A percentile compares a stretch with the other conserved stretches of the same genome.
Evolutionary conservation across 805 yeast genomes (phyloP).

Genomic region (Henningerozyma blattae): DNA sequence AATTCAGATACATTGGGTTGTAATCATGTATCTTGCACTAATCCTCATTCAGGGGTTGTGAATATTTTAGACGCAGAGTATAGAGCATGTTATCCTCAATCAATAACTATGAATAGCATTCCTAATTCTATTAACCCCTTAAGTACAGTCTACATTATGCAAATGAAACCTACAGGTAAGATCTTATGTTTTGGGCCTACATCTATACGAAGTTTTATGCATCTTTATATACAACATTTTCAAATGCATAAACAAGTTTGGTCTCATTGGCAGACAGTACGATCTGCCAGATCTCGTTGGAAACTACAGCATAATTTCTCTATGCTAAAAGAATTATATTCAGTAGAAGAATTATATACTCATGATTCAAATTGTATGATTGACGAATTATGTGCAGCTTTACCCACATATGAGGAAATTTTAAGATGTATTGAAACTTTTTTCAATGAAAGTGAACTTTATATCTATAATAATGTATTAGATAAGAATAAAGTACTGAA

Average conservation of each 20-base stretch:
- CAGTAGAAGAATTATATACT: conserved; percentile 3
- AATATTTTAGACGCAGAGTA: too few relatives aligned
- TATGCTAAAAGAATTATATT: conserved; percentile 10
- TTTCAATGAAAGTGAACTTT: conserved; percentile 9
- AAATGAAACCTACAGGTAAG: conserved; percentile 14
- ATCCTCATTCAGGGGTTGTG: too few relatives aligned
- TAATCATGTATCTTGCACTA: too few relatives aligned
- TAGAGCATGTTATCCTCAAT: neutral
- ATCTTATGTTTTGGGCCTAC: conserved; percentile 22
- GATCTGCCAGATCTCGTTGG: conserved; percentile 15
- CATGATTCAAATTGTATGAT: conserved; percentile 1
- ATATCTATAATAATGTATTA: conserved; percentile 5
- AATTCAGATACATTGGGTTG: too few relatives aligned
- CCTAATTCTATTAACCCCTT: conserved; percentile 1
- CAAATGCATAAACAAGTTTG: too few relatives aligned
- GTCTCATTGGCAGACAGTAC: conserved; percentile 14
- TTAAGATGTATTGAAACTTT: conserved; percentile 5
- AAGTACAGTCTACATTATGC: conserved; percentile 9
- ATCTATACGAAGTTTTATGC: conserved; percentile 11
- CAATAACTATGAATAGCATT: too few relatives aligned
- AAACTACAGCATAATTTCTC: conserved; percentile 8
- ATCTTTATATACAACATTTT: conserved; percentile 8
- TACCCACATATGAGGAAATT: conserved; percentile 15
- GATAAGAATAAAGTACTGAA: conserved; percentile 12
- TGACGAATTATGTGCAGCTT: conserved; percentile 4